phyloP scores from a whole-genome alignment of 768 basidiomycete species.

The Gloeopeniophorella convolvens region DNA sequence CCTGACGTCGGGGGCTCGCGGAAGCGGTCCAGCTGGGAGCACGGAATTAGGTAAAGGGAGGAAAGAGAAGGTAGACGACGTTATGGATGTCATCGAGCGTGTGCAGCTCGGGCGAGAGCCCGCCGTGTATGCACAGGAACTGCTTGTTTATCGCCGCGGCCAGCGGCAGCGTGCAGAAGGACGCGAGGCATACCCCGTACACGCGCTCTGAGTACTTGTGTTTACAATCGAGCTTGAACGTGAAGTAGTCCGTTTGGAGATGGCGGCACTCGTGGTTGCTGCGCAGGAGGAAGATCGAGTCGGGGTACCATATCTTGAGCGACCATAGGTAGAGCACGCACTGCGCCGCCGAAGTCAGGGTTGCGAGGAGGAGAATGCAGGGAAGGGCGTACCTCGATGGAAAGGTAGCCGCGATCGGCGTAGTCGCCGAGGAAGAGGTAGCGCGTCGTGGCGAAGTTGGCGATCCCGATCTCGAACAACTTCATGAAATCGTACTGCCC shows the following conservation, averaged over 20 bases:
- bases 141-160: slow-evolving; percentile 99
- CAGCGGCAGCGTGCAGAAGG: slow-evolving; percentile 88
- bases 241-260: slow-evolving; percentile 97
- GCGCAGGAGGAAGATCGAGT: slow-evolving; percentile 89
- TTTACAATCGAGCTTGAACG: slow-evolving; percentile 98
- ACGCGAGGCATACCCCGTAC: slow-evolving; percentile 96
- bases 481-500: slow-evolving; percentile 71
- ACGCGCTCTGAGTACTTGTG: slow-evolving; percentile 97
- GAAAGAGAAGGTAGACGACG: slow-evolving; percentile 46
- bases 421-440: slow-evolving; percentile 75
- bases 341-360: slow-evolving; percentile 35
- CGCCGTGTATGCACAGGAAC: slow-evolving; percentile 97
- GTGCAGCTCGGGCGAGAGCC: slow-evolving; percentile 90
- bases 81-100: slow-evolving; percentile 89
- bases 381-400: slow-evolving; percentile 48
- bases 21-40: slow-evolving; percentile 85
- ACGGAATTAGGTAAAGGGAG: not conserved
- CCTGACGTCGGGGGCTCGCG: slow-evolving; percentile 96
- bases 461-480: slow-evolving; percentile 73
- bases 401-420: slow-evolving; percentile 72
- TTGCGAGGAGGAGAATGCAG: not conserved
- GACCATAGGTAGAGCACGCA: slow-evolving; percentile 97
- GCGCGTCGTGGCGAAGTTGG: slow-evolving; percentile 64
- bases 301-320: slow-evolving; percentile 98
- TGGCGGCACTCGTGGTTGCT: slow-evolving; percentile 98